Evolutionary conservation across 768 basidiomycete species (phyloP), one percentile per base, ranked within the genome.

Genomic region (Mycena chlorophos): DNA sequence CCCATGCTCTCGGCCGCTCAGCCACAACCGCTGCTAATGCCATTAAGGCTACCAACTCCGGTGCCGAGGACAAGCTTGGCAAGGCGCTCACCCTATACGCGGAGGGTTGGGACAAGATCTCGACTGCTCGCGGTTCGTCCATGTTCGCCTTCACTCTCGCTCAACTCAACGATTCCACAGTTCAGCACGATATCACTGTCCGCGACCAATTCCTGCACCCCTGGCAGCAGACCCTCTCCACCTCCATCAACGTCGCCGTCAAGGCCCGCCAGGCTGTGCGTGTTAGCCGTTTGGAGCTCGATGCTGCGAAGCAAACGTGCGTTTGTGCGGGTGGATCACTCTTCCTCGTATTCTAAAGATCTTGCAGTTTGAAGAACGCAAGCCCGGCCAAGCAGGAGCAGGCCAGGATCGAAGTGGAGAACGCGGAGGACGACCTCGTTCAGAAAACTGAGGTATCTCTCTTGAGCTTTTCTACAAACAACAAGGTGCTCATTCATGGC

Each of bases 351-450:
- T 34, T 34, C 38, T 20, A 49, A 39, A 34, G 13, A 19, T 16
- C 28, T 25, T 25, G 5, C 61, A 95, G 94, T 6, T 72, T 97
- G 63, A 97, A 97, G 81, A 84, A 71, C 45, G 87, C 91, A 1
- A 69, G 68, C 58, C 83, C 89, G 0, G 73, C 84, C 6, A 91
- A 78, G 74, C 92, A 95, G 69, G 97, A 98, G 68, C 94, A 97
- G 47, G 91, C 94, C 2, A 79, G 91, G 47, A 83, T 97, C 19
- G 92, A 95, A 63, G 90, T 93, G 13, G 91, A 94, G 81, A 92
- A 93, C 61, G 91, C 91, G 4, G 91, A 94, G 65, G 97, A 99
- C 69, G 93, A 96, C 70, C 84, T 98, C 34, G 97, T 98, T 4
- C 94, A 95, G 70, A 94, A 93, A 79, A 99, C 97, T 17, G 97